Percentiles rank a stretch among this genome's conserved stretches.
phyloP scores from a whole-genome alignment of 257 asterid genomes.

The Salvia splendens region DNA sequence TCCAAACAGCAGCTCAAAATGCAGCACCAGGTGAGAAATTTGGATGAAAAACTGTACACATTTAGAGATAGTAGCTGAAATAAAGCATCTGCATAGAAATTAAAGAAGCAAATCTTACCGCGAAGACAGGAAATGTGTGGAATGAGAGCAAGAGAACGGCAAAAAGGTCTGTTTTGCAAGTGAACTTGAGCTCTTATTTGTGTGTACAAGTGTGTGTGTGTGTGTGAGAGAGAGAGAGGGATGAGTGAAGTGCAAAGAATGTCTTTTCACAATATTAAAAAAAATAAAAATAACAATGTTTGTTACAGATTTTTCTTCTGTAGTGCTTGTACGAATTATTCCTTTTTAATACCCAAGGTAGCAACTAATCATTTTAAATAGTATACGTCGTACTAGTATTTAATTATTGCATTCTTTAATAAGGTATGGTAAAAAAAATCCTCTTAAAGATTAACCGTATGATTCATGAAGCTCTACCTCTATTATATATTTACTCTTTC shows the following conservation, averaged over 20 bases:
- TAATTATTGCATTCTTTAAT: too few relatives aligned
- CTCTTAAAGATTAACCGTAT: too few relatives aligned
- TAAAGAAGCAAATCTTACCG: conserved; percentile 28
- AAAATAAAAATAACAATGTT: conserved; percentile 1
- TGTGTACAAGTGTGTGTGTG: too few relatives aligned
- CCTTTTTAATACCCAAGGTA: not conserved
- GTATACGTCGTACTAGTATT: too few relatives aligned
- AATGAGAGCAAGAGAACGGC: conserved; percentile 31
- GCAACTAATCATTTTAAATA: not conserved
- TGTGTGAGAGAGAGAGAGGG: too few relatives aligned
- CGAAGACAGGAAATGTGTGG: conserved; percentile 10
- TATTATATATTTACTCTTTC: too few relatives aligned
- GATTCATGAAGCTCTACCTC: too few relatives aligned
- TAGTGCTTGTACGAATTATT: not conserved
- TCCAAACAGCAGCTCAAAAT: conserved; percentile 35
- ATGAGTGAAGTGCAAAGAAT: conserved; percentile 20
- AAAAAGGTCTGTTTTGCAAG: conserved; percentile 34
- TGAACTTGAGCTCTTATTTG: too few relatives aligned
- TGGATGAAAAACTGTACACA: not conserved
- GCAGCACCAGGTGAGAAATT: conserved; percentile 19
- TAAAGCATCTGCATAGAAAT: conserved; percentile 7
- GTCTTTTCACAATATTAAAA: conserved; percentile 3
- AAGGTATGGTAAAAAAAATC: too few relatives aligned
- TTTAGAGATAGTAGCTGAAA: not conserved
- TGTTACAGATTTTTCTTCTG: not conserved